phyloP scores from a whole-genome alignment of 2,329 filamentous ascomycete species.

The Trichoderma simmonsii region DNA sequence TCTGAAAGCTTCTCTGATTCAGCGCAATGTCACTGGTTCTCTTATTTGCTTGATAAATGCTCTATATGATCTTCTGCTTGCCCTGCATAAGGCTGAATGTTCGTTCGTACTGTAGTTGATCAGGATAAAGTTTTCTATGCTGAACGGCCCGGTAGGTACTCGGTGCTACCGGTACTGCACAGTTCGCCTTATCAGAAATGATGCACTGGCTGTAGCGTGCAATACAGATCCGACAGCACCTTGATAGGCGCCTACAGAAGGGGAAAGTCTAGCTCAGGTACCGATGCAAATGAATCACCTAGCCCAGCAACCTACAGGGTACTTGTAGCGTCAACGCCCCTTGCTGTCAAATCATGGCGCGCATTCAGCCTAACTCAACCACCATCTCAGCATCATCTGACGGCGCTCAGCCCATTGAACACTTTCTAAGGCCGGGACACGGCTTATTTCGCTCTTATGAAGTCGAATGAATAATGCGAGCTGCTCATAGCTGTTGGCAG shows the following conservation, averaged over 20 bases:
- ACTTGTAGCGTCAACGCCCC: neutral
- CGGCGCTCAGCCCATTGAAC: neutral
- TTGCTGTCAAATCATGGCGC: neutral
- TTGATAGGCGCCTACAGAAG: neutral
- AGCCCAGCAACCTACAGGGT: neutral
- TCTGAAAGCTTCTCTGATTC: neutral
- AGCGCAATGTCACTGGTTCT: neutral
- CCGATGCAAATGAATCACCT: neutral
- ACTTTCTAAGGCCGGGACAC: neutral
- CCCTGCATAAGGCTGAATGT: neutral
- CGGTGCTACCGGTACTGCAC: neutral
- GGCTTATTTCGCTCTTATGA: neutral
- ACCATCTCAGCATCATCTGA: slow-evolving; percentile 8
- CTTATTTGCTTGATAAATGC: neutral
- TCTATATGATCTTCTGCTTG: neutral
- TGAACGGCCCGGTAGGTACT: neutral
- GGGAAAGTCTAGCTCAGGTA: slow-evolving; percentile 2
- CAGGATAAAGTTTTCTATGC: neutral
- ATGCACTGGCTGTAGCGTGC: neutral
- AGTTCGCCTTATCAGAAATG: neutral
- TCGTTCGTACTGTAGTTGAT: neutral
- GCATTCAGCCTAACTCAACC: slow-evolving; percentile 2
- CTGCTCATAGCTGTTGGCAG: slow-evolving; percentile 8
- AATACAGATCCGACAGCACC: neutral
- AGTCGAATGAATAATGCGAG: slow-evolving; percentile 6